A percentile compares a stretch with the other conserved stretches of the same genome.
These are phyloP conservation scores for Citrus trifoliata DNA, from an alignment of 345 rosid species.

Conservation along the genomic window DNA sequence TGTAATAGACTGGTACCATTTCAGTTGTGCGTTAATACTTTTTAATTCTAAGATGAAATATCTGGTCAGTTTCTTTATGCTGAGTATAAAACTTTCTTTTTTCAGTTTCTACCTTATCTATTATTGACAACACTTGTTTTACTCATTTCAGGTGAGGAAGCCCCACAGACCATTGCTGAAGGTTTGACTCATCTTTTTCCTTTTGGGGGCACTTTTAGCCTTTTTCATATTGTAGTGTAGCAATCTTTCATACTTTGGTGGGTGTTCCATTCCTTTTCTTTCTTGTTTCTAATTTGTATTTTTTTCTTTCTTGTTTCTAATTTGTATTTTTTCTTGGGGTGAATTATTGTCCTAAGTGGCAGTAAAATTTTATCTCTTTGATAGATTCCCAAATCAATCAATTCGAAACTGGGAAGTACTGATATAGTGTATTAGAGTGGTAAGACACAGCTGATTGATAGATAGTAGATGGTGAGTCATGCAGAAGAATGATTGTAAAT, in stretches of 20 bases:
- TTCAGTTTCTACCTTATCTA: background rate
- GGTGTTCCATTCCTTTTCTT: background rate
- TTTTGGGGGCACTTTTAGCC: background rate
- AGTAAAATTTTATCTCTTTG: background rate
- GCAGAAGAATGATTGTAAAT: background rate
- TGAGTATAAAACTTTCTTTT: background rate
- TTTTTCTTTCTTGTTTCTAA: background rate
- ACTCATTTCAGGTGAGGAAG: slow-evolving; percentile 65
- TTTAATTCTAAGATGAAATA: background rate
- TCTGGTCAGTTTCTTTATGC: background rate
- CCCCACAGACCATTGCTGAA: slow-evolving; percentile 58
- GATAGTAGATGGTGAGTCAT: background rate
- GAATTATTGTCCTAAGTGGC: background rate
- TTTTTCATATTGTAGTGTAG: background rate
- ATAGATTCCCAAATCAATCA: background rate
- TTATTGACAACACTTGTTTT: background rate
- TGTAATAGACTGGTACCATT: background rate
- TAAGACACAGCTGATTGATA: background rate
- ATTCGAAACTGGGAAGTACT: background rate
- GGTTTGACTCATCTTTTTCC: slow-evolving; percentile 30
- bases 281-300: background rate
- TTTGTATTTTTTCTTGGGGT: background rate
- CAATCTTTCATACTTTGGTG: background rate
- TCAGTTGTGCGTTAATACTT: background rate
- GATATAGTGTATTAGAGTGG: background rate